Evolutionary conservation across 2,329 filamentous ascomycete species (phyloP).

Genomic region (Fusarium sp.): DNA sequence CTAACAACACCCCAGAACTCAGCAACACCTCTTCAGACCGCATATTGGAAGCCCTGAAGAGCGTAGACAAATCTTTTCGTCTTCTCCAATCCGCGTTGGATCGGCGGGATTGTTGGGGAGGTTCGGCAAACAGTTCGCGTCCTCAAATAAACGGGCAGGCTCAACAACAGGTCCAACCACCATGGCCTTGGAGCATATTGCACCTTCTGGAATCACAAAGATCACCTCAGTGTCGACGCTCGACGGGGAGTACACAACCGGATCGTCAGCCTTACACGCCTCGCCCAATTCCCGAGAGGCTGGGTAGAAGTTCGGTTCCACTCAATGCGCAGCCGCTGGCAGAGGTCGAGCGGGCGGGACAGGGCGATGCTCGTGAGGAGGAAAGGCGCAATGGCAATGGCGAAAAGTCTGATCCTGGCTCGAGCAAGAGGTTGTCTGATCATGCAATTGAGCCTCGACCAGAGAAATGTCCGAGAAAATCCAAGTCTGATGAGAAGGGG

Average conservation of each 20-base stretch:
- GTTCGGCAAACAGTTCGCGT: too few species aligned
- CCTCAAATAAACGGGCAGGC: background rate
- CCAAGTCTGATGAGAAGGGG: background rate
- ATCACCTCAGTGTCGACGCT: too few species aligned
- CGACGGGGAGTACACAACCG: too few species aligned
- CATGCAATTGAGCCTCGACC: background rate
- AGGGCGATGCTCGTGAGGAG: background rate
- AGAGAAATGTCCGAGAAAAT: background rate
- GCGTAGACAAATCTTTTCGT: background rate
- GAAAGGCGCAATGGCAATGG: accelerated
- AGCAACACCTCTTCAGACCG: background rate
- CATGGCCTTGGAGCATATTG: accelerated
- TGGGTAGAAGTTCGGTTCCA: background rate
- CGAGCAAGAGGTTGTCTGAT: background rate
- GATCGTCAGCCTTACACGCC: too few species aligned
- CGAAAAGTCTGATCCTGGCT: background rate
- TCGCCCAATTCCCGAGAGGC: too few species aligned
- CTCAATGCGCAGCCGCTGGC: background rate
- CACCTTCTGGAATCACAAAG: background rate
- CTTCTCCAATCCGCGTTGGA: background rate
- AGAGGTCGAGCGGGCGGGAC: background rate
- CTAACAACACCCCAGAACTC: background rate
- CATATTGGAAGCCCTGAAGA: background rate
- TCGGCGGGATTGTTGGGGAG: too few species aligned
- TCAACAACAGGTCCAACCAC: background rate